Evolutionary conservation across 805 yeast genomes (phyloP).

Genomic region (Wickerhamiella vanderwaltii): DNA sequence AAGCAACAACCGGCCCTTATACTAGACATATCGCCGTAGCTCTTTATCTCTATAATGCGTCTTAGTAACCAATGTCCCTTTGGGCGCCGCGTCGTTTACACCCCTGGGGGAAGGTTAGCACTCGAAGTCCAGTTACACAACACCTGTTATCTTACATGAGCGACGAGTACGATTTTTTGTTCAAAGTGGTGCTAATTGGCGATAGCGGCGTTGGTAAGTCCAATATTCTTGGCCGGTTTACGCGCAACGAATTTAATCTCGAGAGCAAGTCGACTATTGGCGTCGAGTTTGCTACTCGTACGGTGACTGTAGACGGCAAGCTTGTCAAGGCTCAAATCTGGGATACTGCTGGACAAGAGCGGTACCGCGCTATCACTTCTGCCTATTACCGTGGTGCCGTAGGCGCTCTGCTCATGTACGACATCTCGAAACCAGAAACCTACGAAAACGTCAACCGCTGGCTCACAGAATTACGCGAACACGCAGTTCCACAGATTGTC

Average conservation of each 20-base stretch:
- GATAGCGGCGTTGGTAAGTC: conserved; percentile 97
- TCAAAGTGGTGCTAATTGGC: conserved; percentile 90
- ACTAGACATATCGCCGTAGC: too few species aligned
- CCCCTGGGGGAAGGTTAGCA: too few species aligned
- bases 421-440: conserved; percentile 85
- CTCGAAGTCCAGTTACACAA: too few species aligned
- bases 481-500: conserved; percentile 93
- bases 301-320: conserved; percentile 88
- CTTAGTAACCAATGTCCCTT: too few species aligned
- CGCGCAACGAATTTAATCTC: conserved; percentile 88
- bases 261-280: conserved; percentile 94
- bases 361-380: conserved; percentile 94
- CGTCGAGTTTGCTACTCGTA: conserved; percentile 95
- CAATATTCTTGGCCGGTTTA: conserved; percentile 82
- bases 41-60: too few species aligned
- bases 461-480: conserved; percentile 92
- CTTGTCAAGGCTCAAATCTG: conserved; percentile 94
- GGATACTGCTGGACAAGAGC: conserved; percentile 99
- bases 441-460: conserved; percentile 81
- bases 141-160: conserved; percentile 26
- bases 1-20: too few species aligned
- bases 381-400: conserved; percentile 98
- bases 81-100: too few species aligned
- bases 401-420: conserved; percentile 92
- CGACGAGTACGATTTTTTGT: conserved; percentile 83